Base-by-base conservation (phyloP, 2,329 filamentous ascomycete genomes). In the Cladosporium phlei region DNA sequence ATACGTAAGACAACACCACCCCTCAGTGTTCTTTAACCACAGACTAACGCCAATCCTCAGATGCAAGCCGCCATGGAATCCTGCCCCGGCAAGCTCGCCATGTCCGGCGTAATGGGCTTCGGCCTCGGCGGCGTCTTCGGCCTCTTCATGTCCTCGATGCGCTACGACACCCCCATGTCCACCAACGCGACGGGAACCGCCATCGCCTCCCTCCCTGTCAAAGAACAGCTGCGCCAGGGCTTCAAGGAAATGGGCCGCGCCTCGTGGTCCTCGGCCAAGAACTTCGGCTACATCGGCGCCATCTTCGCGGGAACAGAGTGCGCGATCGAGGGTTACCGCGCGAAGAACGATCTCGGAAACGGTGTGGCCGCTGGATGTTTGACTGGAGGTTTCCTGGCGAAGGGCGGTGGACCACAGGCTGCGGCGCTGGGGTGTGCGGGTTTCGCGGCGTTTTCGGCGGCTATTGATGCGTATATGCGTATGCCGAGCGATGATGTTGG, bases 111-210 rank as follows among this genome's bases (percentile, higher is more conserved):
- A 19, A 94, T 94, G 80, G 93, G 93, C 12, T 96, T 96, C 61
- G 93, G 84, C 28, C 83, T 98, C 55, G 93, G 93, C 53, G 93
- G 89, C 60, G 75, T 94, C 33, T 98, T 98, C 59, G 93, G 93
- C 57, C 78, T 97, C 60, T 98, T 98, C 75, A 98, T 97, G 91
- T 88, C 90, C 50, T 93, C 87, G 20, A 98, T 98, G 93, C 85
- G 88, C 69, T 98, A 98, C 78, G 93, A 98, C 66, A 96, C 90
- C 0, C 87, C 91, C 49, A 84, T 89, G 69, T 85, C 75, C 28
- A 67, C 74, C 38, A 69, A 71, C 53, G 40, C 68, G 63, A 55
- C 62, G 58, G 69, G 76, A 60, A 69, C 73, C n/a, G 72, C 74
- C 50, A 71, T 82, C 55, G 67, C 76, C 50, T 71, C 77, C 53